Evolutionary conservation across 495 filamentous ascomycete genomes (phyloP), one percentile per base, ranked within the genome.

Genomic region (Chaetomium cochliodes): DNA sequence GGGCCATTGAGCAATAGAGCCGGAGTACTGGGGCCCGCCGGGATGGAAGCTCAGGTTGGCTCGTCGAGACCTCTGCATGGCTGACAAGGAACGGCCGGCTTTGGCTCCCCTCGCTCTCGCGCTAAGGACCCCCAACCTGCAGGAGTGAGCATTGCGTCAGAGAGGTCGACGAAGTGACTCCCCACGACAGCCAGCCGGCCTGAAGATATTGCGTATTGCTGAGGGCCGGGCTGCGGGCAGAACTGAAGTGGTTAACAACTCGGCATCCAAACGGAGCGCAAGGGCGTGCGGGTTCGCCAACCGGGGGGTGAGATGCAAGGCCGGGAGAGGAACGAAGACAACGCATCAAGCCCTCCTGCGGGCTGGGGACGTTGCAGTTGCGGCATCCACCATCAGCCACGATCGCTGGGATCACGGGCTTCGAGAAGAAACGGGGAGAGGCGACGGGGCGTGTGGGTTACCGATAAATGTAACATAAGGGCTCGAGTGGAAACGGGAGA

Each of bases 301-400:
- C 56, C n/a, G n/a, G 28, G 28, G 67, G 61, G 53, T 46, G 60
- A 44, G 15, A 55, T 63, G 61, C 53, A 71, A 22, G 57, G 23
- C 25, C 57, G 42, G 57, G 23, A 44, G 15, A 33, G 41, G 44
- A 11, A 12, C 20, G 46, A 59, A 59, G 73, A 75, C 73, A 75
- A 73, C 73, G 69, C 71, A 75, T 75, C 73, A 70, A 75, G 62
- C 57, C 69, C 58, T 68, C 64, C 66, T 72, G 72, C 72, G 72
- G 52, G 54, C 7, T 39, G 42, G 39, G 58, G 56, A 57, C 62
- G 65, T 59, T 62, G 69, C 69, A 69, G 51, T 53, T 42, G 41
- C 37, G n/a, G 46, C n/a, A 8, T 42, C 56, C 49, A 50, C 64
- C 56, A 22, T 47, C 61, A 53, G 51, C 63, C 60, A 57, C 53